phyloP scores from a whole-genome alignment of 306 rosid species.

The Mucuna pruriens region DNA sequence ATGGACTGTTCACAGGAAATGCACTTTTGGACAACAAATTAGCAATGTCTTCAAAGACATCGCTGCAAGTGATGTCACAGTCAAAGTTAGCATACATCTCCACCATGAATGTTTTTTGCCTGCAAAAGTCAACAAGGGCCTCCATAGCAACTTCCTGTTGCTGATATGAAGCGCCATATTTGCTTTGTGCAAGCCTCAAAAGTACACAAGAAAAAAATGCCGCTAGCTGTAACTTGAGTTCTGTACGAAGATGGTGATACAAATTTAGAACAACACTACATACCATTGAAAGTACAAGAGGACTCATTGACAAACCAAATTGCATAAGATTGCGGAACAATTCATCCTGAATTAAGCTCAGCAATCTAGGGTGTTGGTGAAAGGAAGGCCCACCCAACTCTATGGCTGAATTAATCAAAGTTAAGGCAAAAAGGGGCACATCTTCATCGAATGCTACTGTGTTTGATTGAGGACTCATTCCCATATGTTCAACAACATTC shows the following conservation, averaged over 20 bases:
- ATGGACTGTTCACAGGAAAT: slow-evolving; percentile 83
- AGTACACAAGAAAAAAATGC: slow-evolving; percentile 87
- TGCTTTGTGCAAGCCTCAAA: slow-evolving; percentile 87
- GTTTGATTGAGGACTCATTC: slow-evolving; percentile 72
- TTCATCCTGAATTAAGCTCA: slow-evolving; percentile 86
- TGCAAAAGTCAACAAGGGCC: slow-evolving; percentile 91
- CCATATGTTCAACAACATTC: slow-evolving; percentile 82
- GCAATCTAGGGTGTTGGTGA: slow-evolving; percentile 69
- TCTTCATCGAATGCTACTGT: slow-evolving; percentile 95
- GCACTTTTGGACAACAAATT: slow-evolving; percentile 86
- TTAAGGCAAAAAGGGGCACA: slow-evolving; percentile 94
- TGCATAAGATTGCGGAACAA: slow-evolving; percentile 78
- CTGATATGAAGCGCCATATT: slow-evolving; percentile 80
- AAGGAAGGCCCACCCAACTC: slow-evolving; percentile 89
- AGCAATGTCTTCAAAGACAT: slow-evolving; percentile 90
- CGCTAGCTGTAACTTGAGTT: slow-evolving; percentile 83
- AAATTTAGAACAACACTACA: slow-evolving; percentile 84
- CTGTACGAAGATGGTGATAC: slow-evolving; percentile 75
- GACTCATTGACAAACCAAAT: slow-evolving; percentile 82
- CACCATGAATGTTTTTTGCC: slow-evolving; percentile 80
- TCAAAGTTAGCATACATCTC: slow-evolving; percentile 90
- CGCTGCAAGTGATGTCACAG: slow-evolving; percentile 84
- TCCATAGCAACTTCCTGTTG: slow-evolving; percentile 96
- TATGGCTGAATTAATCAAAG: slow-evolving; percentile 89
- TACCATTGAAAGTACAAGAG: slow-evolving; percentile 84